phyloP scores from a whole-genome alignment of 768 basidiomycete species.

The Boletellus ananas region DNA sequence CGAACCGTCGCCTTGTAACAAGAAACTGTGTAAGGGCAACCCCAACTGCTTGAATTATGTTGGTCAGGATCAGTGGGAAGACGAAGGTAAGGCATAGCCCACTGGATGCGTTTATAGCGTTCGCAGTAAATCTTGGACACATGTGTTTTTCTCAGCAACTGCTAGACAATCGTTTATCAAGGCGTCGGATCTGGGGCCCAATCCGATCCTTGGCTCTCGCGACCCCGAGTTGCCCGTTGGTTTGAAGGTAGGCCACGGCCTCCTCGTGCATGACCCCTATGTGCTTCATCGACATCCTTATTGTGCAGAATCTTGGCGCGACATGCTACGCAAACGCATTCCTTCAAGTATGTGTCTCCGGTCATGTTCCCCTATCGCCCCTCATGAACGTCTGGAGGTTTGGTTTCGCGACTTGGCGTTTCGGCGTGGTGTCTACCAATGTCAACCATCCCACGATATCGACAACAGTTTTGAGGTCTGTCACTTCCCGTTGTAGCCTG shows the following conservation, averaged over 20 bases:
- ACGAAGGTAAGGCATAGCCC: slow-evolving; percentile 46
- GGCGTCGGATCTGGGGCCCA: slow-evolving; percentile 46
- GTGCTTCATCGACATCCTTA: slow-evolving; percentile 2
- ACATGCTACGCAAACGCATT: slow-evolving; percentile 98
- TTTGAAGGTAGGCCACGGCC: slow-evolving; percentile 51
- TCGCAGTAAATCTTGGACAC: slow-evolving; percentile 3
- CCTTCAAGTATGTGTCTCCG: slow-evolving; percentile 58
- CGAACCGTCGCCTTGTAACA: slow-evolving; percentile 52
- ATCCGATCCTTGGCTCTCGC: slow-evolving; percentile 51
- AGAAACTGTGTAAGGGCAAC: slow-evolving; percentile 67
- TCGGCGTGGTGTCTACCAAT: slow-evolving; percentile 77
- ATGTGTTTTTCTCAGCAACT: slow-evolving; percentile 37
- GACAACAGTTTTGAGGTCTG: slow-evolving; percentile 43
- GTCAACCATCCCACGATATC: slow-evolving; percentile 53
- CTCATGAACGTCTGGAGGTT: slow-evolving; percentile 46
- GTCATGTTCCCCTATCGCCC: not conserved
- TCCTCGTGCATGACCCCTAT: not conserved
- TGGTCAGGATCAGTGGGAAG: slow-evolving; percentile 80
- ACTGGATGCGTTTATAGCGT: slow-evolving; percentile 10
- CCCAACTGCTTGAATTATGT: slow-evolving; percentile 87
- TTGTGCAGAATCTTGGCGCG: slow-evolving; percentile 81
- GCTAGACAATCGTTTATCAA: slow-evolving; percentile 51
- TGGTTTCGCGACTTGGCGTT: slow-evolving; percentile 90
- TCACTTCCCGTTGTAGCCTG: slow-evolving; percentile 1
- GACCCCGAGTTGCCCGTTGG: slow-evolving; percentile 65